Evolutionary conservation across 2,329 filamentous ascomycete genomes (phyloP).

Genomic region (Cryoendolithus antarcticus): DNA sequence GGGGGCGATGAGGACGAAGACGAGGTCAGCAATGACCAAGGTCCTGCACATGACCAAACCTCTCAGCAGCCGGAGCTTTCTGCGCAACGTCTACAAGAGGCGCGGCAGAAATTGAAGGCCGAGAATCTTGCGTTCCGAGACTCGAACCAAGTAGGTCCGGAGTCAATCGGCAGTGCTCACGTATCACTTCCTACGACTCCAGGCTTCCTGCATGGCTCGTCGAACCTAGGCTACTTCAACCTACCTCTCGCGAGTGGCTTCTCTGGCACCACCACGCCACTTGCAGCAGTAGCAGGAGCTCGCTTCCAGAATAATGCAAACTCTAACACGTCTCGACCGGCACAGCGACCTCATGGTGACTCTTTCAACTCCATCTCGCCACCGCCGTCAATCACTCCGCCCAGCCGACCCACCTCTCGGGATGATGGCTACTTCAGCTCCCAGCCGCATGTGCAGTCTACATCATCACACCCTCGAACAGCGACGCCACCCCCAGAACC

Average conservation of each 20-base stretch:
- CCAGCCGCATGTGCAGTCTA: slow-evolving; percentile 1
- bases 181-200: slow-evolving; percentile 32
- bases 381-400: slow-evolving; percentile 32
- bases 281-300: slow-evolving; percentile 66
- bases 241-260: slow-evolving; percentile 59
- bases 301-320: slow-evolving; percentile 34
- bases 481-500: slow-evolving; percentile 43
- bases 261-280: slow-evolving; percentile 65
- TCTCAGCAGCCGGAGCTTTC: slow-evolving; percentile 1
- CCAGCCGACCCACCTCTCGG: slow-evolving; percentile 33
- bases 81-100: slow-evolving; percentile 10
- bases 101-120: slow-evolving; percentile 5
- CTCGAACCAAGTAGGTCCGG: slow-evolving; percentile 2
- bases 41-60: not conserved
- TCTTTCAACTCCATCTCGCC: slow-evolving; percentile 37
- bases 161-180: slow-evolving; percentile 1
- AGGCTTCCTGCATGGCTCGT: slow-evolving; percentile 56
- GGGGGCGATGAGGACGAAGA: slow-evolving; percentile 57
- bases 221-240: slow-evolving; percentile 73
- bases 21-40: slow-evolving; percentile 1
- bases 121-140: slow-evolving; percentile 3
- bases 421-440: slow-evolving; percentile 17
- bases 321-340: slow-evolving; percentile 14
- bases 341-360: slow-evolving; percentile 14
- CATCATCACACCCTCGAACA: slow-evolving; percentile 7